Conservation (phyloP, 2,329 filamentous ascomycete species). For the Colletotrichum costaricense region DNA sequence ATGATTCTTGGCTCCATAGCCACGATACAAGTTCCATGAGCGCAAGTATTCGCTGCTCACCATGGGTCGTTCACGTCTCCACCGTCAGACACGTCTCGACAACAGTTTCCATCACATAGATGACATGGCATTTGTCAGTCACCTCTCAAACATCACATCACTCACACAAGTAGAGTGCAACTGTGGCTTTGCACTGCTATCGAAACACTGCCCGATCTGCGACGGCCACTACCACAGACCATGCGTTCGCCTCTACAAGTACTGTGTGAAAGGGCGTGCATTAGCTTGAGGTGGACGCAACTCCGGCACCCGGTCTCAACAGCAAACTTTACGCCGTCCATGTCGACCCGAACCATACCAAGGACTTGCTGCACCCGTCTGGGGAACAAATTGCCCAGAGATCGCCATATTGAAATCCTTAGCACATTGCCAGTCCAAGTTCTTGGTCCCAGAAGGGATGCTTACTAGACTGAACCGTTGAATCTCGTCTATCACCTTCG, state of each 20-base stretch:
- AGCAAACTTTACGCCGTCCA: slow-evolving; percentile 16
- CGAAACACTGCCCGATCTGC: slow-evolving; percentile 19
- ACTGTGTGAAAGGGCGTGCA: slow-evolving; percentile 10
- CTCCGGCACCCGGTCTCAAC: slow-evolving; percentile 33
- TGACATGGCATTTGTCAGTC: slow-evolving; percentile 13
- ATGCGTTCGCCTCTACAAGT: slow-evolving; percentile 26
- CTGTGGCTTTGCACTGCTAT: slow-evolving; percentile 10
- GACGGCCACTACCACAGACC: slow-evolving; percentile 25
- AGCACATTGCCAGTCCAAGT: not conserved
- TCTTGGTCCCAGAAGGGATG: not conserved
- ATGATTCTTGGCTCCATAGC: not conserved
- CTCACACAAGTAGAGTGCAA: not conserved
- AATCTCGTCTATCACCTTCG: not conserved
- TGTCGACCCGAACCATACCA: not conserved
- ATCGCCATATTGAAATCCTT: not conserved
- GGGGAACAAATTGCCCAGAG: not conserved
- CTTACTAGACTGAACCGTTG: not conserved
- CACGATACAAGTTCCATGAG: not conserved
- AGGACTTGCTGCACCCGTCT: not conserved
- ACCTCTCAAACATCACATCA: slow-evolving; percentile 16
- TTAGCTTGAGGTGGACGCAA: slow-evolving; percentile 4
- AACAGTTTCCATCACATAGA: slow-evolving; percentile 7
- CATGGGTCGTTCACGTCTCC: not conserved
- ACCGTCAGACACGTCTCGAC: slow-evolving; percentile 1
- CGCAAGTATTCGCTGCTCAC: not conserved